A percentile compares a stretch with the other conserved stretches of the same genome.
These are phyloP conservation scores for Eustoma russellianum DNA, from an alignment of 257 asterid species.

Conservation along the genomic window DNA sequence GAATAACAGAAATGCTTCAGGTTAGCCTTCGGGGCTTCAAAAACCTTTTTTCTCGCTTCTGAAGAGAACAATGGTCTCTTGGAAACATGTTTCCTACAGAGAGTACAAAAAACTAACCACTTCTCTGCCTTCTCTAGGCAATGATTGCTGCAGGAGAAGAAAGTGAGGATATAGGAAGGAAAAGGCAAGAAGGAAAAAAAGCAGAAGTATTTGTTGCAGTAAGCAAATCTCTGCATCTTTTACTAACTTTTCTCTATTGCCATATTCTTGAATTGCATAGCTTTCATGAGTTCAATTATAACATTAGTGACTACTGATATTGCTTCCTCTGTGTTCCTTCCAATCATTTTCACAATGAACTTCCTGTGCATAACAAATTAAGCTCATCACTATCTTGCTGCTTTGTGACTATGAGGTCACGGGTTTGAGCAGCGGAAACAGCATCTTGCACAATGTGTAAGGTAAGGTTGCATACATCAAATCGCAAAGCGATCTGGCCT, in stretches of 20 bases:
- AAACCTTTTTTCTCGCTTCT: not conserved
- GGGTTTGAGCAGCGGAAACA: too few species aligned
- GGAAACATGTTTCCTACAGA: not conserved
- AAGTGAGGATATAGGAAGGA: slow-evolving; percentile 4
- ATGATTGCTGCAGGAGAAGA: slow-evolving; percentile 32
- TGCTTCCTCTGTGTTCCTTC: too few species aligned
- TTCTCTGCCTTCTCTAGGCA: slow-evolving; percentile 20
- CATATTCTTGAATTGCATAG: not conserved
- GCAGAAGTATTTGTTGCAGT: slow-evolving; percentile 16
- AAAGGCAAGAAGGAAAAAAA: slow-evolving; percentile 10
- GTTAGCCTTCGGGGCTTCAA: slow-evolving; percentile 13
- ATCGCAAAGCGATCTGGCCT: too few species aligned
- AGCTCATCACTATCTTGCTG: too few species aligned
- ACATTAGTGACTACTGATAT: too few species aligned
- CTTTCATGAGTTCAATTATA: not conserved
- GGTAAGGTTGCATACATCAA: too few species aligned
- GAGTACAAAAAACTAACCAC: not conserved
- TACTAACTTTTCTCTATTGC: not conserved
- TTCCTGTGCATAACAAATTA: not conserved
- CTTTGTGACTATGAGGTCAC: too few species aligned
- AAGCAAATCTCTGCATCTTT: slow-evolving; percentile 9
- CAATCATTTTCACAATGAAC: not conserved
- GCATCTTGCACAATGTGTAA: too few species aligned
- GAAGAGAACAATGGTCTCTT: not conserved
- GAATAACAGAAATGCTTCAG: slow-evolving; percentile 35